phyloP scores from a whole-genome alignment of 768 basidiomycete genomes.

The Termitomyces sp. region DNA sequence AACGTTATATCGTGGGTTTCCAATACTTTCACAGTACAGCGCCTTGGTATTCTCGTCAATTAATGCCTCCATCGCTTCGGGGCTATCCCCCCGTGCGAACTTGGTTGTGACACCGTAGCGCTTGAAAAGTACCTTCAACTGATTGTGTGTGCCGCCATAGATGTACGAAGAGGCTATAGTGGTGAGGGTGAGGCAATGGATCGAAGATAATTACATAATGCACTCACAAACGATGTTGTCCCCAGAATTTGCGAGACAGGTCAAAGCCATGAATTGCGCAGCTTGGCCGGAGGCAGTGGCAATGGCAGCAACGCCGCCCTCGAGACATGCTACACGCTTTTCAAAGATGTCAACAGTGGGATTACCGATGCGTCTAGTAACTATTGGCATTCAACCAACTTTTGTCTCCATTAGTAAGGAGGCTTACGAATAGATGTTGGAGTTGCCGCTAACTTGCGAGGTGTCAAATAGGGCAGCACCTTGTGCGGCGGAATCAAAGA shows the following conservation, averaged over 20 bases:
- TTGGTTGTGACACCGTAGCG: slow-evolving; percentile 46
- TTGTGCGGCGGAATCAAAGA: slow-evolving; percentile 48
- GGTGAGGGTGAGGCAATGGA: no score
- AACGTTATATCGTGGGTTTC: slow-evolving; percentile 57
- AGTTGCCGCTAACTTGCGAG: slow-evolving; percentile 2
- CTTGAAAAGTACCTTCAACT: slow-evolving; percentile 50
- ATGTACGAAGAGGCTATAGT: slow-evolving; percentile 5
- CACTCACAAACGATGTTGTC: slow-evolving; percentile 66
- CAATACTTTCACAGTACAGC: slow-evolving; percentile 56
- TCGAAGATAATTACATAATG: no score
- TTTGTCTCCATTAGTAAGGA: neutral
- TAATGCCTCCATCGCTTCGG: slow-evolving; percentile 41
- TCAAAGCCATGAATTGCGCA: slow-evolving; percentile 59
- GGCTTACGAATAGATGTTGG: slow-evolving; percentile 2
- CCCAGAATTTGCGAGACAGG: slow-evolving; percentile 45
- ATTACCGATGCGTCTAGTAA: slow-evolving; percentile 9
- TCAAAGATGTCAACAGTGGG: slow-evolving; percentile 51
- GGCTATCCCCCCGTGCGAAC: slow-evolving; percentile 46
- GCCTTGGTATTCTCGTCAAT: slow-evolving; percentile 62
- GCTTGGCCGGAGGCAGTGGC: slow-evolving; percentile 57
- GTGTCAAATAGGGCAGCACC: slow-evolving; percentile 22
- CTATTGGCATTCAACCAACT: neutral
- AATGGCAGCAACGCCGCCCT: slow-evolving; percentile 59
- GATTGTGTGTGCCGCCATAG: slow-evolving; percentile 43
- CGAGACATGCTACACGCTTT: slow-evolving; percentile 59